A percentile compares a stretch with the other conserved stretches of the same genome.
Conservation (phyloP, 352 stramenopile species). For the Pythium biforme region DNA sequence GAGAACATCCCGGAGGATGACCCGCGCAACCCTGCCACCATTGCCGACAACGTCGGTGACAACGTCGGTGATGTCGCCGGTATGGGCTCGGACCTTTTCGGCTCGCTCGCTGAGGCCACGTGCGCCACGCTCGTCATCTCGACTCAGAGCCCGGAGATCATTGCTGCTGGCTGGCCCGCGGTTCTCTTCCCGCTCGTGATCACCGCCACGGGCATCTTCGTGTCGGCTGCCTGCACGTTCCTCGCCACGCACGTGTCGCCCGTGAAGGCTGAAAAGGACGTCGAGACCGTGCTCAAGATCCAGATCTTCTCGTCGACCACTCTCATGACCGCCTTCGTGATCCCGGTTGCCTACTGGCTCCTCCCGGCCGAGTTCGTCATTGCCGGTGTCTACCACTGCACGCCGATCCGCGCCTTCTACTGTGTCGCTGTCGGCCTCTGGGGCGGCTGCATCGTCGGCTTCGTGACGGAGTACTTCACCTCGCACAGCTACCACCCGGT, state of each 20-base stretch:
- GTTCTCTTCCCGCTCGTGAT: constrained; percentile 97
- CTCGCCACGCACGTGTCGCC: constrained; percentile 96
- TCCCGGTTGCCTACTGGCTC: constrained; percentile 89
- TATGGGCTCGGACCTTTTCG: constrained; percentile 99
- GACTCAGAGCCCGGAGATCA: constrained; percentile 88
- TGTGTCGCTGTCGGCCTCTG: constrained; percentile 96
- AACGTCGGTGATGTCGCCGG: constrained; percentile 99
- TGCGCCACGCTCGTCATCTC: constrained; percentile 98
- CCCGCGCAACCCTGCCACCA: constrained; percentile 98
- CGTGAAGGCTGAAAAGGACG: constrained; percentile 94
- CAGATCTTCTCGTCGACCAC: constrained; percentile 98
- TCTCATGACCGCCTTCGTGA: constrained; percentile 94
- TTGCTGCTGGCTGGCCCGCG: constrained; percentile 91
- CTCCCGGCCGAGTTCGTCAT: constrained; percentile 93
- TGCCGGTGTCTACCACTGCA: constrained; percentile 58
- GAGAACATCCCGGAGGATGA: constrained; percentile 99
- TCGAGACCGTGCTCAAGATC: constrained; percentile 97
- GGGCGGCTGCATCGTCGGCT: constrained; percentile 97
- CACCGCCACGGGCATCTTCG: constrained; percentile 96
- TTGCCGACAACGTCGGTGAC: constrained; percentile 99
- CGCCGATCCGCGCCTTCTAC: constrained; percentile 87
- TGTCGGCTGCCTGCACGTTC: constrained; percentile 96
- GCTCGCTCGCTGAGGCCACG: constrained; percentile 98
- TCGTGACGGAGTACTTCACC: constrained; percentile 99
- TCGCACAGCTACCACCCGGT: constrained; percentile 97